These are phyloP conservation scores for Apophysomyces elegans DNA, from an alignment of 371 early-diverging fungal genomes.

Conservation along the genomic window DNA sequence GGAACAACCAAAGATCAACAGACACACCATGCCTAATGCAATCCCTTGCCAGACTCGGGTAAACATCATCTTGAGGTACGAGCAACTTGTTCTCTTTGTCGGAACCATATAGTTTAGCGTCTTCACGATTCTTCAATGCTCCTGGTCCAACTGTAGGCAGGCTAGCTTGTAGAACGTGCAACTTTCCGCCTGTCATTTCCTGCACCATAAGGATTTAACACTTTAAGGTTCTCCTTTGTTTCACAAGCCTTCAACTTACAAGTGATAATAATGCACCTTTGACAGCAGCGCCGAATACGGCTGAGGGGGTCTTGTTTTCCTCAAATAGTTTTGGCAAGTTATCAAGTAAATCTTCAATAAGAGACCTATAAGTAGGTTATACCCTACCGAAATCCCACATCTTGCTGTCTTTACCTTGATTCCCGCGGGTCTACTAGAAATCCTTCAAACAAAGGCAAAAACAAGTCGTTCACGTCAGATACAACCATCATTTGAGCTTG, in stretches of 20 bases:
- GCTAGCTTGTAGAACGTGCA: constrained; percentile 81
- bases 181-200: constrained; percentile 84
- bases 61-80: constrained; percentile 85
- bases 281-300: constrained; percentile 86
- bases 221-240: background rate
- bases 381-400: background rate
- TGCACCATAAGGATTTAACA: constrained; percentile 13
- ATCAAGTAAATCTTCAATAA: constrained; percentile 84
- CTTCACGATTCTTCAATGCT: constrained; percentile 82
- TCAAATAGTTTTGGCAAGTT: constrained; percentile 82
- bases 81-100: constrained; percentile 91
- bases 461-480: constrained; percentile 88
- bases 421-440: constrained; percentile 83
- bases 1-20: constrained; percentile 89
- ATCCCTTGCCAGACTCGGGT: constrained; percentile 79
- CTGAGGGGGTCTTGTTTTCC: constrained; percentile 70
- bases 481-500: constrained; percentile 97
- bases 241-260: constrained; percentile 37
- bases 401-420: constrained; percentile 49
- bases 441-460: constrained; percentile 87
- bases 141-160: constrained; percentile 91
- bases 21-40: constrained; percentile 81
- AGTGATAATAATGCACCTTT: constrained; percentile 78
- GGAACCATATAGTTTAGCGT: constrained; percentile 81
- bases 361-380: constrained; percentile 37